Conservation (phyloP, 2,329 filamentous ascomycete species). For the Botrytis hyacinthi region DNA sequence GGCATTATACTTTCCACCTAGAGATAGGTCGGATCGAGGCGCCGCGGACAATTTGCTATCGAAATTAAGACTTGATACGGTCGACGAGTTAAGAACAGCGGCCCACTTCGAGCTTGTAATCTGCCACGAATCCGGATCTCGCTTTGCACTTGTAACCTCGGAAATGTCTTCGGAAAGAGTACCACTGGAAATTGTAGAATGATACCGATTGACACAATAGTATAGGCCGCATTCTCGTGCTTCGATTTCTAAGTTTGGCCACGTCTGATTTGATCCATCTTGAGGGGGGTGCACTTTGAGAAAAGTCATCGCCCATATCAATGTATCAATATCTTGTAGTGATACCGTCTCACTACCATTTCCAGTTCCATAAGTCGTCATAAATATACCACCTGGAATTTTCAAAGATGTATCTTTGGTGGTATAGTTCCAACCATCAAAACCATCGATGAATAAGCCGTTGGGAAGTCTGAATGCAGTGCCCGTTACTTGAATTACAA, state of each 20-base stretch:
- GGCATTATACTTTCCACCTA: constrained; percentile 1
- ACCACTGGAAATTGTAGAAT: neutral
- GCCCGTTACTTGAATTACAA: neutral
- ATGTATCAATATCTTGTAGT: neutral
- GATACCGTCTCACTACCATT: constrained; percentile 11
- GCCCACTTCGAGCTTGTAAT: constrained; percentile 7
- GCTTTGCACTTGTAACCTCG: neutral
- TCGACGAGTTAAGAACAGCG: constrained; percentile 5
- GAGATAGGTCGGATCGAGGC: constrained; percentile 4
- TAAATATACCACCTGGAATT: constrained; percentile 3
- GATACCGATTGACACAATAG: constrained; percentile 8
- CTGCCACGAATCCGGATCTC: constrained; percentile 15
- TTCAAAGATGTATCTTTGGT: neutral
- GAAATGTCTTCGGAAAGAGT: neutral
- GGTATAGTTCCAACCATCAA: constrained; percentile 10
- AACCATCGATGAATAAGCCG: constrained; percentile 6
- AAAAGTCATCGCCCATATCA: constrained; percentile 9
- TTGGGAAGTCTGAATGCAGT: constrained; percentile 12
- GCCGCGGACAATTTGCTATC: constrained; percentile 1
- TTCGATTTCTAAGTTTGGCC: neutral
- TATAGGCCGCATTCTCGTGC: constrained; percentile 10
- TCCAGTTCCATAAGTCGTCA: constrained; percentile 6
- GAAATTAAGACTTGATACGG: constrained; percentile 5
- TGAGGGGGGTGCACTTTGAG: constrained; percentile 5
- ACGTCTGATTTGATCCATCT: neutral